Evolutionary conservation across 75 land plant species (phyloP), one percentile per base, ranked within the genome.

Genomic region (Picea glauca): DNA sequence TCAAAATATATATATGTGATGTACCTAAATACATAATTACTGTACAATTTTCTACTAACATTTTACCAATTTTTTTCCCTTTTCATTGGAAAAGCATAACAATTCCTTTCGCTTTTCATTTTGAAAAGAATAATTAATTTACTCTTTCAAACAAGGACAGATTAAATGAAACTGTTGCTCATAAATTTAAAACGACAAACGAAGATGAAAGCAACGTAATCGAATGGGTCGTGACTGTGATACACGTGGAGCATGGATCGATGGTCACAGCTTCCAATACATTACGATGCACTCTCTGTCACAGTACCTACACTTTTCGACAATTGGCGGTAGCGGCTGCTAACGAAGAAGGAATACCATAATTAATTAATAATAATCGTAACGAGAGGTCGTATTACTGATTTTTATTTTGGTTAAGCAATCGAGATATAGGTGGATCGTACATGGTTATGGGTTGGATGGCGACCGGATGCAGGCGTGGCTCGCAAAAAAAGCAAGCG

Each of bases 401-500:
- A 14, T 13, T 1, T 67, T 67, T 15, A 13, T 33, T 68, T 14
- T 68, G 7, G 46, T 68, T 15, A 68, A 46, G 73, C 54, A 38
- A 68, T 68, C 40, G 73, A 43, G 50, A 40, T 68, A 68, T 68
- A 12, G 73, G 32, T 38, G 46, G 40, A 38, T 68, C 40, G 20
- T 20, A 68, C 46, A 21, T 11, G 73, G 46, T 35, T 43, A 40
- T 68, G 56, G 56, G 13, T 50, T 46, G 17, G 73, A 70, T 70
- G 50, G 73, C 54, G 73, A 70, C 73, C 11, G n/a, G 17, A 56
- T 21, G 73, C 54, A 70, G 73, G 54, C 50, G 73, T 70, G 73
- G 73, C 73, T 43, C 73, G 73, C 73, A 70, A 17, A 70, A 70
- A 43, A 54, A 20, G 12, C 14, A 12, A 50, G 11, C 1, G 12